Conservation (phyloP, 352 stramenopile genomes). For the Aphanomyces cochlioides region DNA sequence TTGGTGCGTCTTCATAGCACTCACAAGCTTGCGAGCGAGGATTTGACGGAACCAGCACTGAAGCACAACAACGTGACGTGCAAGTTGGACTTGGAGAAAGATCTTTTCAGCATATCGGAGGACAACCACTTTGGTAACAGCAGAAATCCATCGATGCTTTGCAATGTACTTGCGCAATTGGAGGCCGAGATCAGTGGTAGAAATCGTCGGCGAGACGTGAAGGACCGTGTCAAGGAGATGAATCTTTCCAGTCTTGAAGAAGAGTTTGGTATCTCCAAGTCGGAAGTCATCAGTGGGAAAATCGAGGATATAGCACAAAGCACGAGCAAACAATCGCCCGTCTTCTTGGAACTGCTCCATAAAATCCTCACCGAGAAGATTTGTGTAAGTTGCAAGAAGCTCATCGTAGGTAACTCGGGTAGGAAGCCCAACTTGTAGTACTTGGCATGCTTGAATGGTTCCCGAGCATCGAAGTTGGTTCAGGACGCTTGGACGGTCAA, state of each 20-base stretch:
- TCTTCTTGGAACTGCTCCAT: constrained; percentile 72
- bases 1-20: constrained; percentile 55
- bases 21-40: constrained; percentile 47
- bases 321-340: constrained; percentile 80
- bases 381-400: constrained; percentile 77
- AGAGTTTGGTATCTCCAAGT: constrained; percentile 71
- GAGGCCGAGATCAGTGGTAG: constrained; percentile 34
- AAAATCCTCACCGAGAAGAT: constrained; percentile 52
- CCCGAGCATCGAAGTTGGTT: constrained; percentile 36
- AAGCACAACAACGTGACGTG: constrained; percentile 62
- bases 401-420: constrained; percentile 83
- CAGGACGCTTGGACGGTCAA: constrained; percentile 31
- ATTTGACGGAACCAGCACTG: constrained; percentile 76
- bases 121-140: constrained; percentile 58
- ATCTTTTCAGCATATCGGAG: constrained; percentile 68
- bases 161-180: constrained; percentile 53
- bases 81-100: constrained; percentile 62
- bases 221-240: constrained; percentile 73
- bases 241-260: constrained; percentile 83
- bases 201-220: constrained; percentile 35
- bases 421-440: constrained; percentile 72
- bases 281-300: constrained; percentile 73
- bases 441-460: constrained; percentile 56
- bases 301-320: constrained; percentile 68
- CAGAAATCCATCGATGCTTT: constrained; percentile 76